Conservation (phyloP, 805 yeast genomes). For the Brettanomyces bruxellensis region DNA sequence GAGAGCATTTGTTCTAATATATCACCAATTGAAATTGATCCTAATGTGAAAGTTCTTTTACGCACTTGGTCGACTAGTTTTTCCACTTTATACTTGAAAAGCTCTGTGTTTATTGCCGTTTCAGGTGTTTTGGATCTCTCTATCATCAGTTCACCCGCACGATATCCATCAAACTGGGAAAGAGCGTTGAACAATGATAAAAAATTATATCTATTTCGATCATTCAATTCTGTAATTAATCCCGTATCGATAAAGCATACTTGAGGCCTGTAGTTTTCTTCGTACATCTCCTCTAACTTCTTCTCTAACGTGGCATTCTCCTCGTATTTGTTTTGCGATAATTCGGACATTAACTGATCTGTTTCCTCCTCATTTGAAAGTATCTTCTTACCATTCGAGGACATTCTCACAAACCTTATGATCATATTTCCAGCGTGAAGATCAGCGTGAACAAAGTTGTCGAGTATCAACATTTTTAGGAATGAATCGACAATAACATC, state of each 20-base stretch:
- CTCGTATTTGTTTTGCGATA: slow-evolving; percentile 19
- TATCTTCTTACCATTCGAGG: slow-evolving; percentile 27
- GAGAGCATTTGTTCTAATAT: slow-evolving; percentile 74
- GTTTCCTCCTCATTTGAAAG: slow-evolving; percentile 19
- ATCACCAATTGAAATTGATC: slow-evolving; percentile 88
- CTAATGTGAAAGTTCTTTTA: slow-evolving; percentile 83
- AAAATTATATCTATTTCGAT: slow-evolving; percentile 70
- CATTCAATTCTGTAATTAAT: slow-evolving; percentile 80
- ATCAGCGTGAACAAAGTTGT: slow-evolving; percentile 94
- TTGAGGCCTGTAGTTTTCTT: slow-evolving; percentile 67
- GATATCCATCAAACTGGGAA: slow-evolving; percentile 87
- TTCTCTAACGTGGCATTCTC: slow-evolving; percentile 21
- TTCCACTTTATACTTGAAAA: slow-evolving; percentile 83
- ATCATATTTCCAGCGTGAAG: slow-evolving; percentile 94
- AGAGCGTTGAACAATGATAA: slow-evolving; percentile 82
- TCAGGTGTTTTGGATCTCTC: slow-evolving; percentile 94
- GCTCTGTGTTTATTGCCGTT: slow-evolving; percentile 74
- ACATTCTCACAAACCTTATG: slow-evolving; percentile 33
- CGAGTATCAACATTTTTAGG: slow-evolving; percentile 82
- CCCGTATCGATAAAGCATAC: slow-evolving; percentile 92
- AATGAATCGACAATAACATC: slow-evolving; percentile 87
- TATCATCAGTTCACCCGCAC: slow-evolving; percentile 92
- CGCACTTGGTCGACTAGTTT: slow-evolving; percentile 73
- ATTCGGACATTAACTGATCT: slow-evolving; percentile 34
- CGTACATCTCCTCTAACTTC: slow-evolving; percentile 38